Evolutionary conservation across 495 filamentous ascomycete species (phyloP), one percentile per base, ranked within the genome.

Genomic region (Penicillium daleae): DNA sequence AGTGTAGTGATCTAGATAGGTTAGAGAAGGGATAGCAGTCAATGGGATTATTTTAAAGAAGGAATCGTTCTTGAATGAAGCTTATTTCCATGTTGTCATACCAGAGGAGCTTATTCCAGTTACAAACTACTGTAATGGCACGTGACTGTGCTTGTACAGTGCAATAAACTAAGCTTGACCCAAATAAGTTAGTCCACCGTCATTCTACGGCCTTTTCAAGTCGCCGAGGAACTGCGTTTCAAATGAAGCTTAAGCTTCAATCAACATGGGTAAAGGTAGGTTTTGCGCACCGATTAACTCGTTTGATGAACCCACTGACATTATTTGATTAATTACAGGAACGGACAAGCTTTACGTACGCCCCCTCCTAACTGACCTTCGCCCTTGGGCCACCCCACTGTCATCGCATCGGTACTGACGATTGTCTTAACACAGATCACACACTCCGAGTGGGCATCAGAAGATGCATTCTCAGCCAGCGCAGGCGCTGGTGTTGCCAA

Each of bases 371-470:
- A 33, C 27, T 46, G 56, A 26, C 29, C 33, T 37, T 26, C 31
- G 19, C 29, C 26, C n/a, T 31, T 15, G 39, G 24, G 27, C 19
- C 37, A 52, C 44, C 31, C 55, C 33, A n/a, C 56, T n/a, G 35
- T 66, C 62, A 15, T 62, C 50, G 56, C 64, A 67, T 46, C 6
- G 22, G 12, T 15, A 56, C 70, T 76, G 37, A 72, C 63, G 40
- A 26, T 44, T n/a, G 10, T 24, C 26, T 63, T 7, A 19, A 19
- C 51, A 40, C 62, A 90, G 84, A 97, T 97, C 71, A 97, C 94
- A 40, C 93, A 97, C 73, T 92, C 89, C 57, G 93, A 97, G 80
- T 97, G 93, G 93, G 88, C 92, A n/a, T 95, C 91, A 13, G 86
- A 87, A 35, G 92, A 97, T 74, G 89, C 90, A 54, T 95, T 88